Percentiles rank a stretch among this genome's conserved stretches.
These are phyloP conservation scores for Vitis rotundifolia DNA, from an alignment of 164 flowering plant genomes.

Conservation along the genomic window DNA sequence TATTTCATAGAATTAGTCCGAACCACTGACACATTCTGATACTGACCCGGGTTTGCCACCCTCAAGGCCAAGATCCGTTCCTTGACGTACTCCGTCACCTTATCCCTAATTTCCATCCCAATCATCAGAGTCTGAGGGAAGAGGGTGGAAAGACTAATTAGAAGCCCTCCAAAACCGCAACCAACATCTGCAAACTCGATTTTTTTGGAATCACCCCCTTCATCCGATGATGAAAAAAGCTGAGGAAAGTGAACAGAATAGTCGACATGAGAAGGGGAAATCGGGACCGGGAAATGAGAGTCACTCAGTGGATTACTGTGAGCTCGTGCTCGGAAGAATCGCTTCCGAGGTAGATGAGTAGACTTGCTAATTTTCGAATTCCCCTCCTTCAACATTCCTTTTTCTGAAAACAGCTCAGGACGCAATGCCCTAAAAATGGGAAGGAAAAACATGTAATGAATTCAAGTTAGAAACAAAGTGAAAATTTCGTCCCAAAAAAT, in stretches of 20 bases:
- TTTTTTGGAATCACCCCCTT: conserved; percentile 27
- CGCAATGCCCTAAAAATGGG: too few species aligned
- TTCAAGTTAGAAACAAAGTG: too few species aligned
- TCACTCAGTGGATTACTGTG: conserved; percentile 96
- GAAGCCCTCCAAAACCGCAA: conserved; percentile 94
- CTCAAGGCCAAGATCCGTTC: conserved; percentile 78
- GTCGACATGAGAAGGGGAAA: conserved; percentile 65
- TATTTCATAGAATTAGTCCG: conserved; percentile 95
- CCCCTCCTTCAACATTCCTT: conserved; percentile 35
- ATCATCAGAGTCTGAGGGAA: conserved; percentile 88
- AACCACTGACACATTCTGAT: conserved; percentile 81
- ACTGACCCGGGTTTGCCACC: conserved; percentile 63
- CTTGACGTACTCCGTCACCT: conserved; percentile 90
- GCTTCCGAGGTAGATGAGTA: conserved; percentile 81
- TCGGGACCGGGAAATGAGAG: conserved; percentile 90
- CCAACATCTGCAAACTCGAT: conserved; percentile 89
- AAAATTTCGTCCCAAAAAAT: too few species aligned
- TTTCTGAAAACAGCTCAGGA: neutral
- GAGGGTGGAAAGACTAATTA: conserved; percentile 71
- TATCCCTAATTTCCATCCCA: conserved; percentile 96
- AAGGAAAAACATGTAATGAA: too few species aligned
- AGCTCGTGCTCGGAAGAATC: conserved; percentile 91
- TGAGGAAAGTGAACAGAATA: conserved; percentile 71
- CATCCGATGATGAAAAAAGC: conserved; percentile 36
- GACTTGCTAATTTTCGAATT: conserved; percentile 44